phyloP scores from a whole-genome alignment of 2,329 filamentous ascomycete genomes.

The Cercospora beticola region DNA sequence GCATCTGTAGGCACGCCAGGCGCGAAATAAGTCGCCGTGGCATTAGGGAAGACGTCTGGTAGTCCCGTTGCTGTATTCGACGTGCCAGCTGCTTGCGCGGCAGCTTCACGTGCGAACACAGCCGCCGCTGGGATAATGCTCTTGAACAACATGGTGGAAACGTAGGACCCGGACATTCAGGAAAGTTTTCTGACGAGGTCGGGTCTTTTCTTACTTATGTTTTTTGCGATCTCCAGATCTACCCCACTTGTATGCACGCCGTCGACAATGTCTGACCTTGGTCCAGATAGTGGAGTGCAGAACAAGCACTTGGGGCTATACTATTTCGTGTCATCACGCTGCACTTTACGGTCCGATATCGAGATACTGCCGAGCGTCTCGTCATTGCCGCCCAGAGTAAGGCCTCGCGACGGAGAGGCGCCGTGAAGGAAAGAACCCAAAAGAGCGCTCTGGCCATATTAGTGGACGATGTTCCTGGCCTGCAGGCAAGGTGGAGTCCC shows the following conservation, averaged over 20 bases:
- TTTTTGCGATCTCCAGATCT: conserved; percentile 11
- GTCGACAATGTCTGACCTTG: conserved; percentile 14
- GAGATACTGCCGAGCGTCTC: neutral
- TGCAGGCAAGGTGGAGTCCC: conserved; percentile 14
- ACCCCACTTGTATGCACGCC: conserved; percentile 11
- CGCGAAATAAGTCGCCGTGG: conserved; percentile 29
- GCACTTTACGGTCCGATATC: conserved; percentile 14
- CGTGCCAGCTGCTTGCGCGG: conserved; percentile 18
- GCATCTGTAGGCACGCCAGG: conserved; percentile 37
- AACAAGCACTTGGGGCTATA: conserved; percentile 5
- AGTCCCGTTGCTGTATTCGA: conserved; percentile 8
- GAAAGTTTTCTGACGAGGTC: neutral
- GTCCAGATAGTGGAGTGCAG: conserved; percentile 4
- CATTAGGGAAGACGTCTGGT: conserved; percentile 12
- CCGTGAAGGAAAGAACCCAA: neutral
- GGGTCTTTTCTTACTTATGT: conserved; percentile 1
- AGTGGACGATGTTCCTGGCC: neutral
- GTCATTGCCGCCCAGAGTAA: conserved; percentile 1
- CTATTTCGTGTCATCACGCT: conserved; percentile 9
- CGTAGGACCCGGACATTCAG: neutral
- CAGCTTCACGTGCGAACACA: conserved; percentile 17
- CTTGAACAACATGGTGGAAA: conserved; percentile 10
- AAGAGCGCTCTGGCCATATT: conserved; percentile 1
- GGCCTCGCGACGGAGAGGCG: neutral
- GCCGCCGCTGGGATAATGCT: conserved; percentile 43